Evolutionary conservation across 108 stramenopile species (phyloP).

Genomic region (Nitzschia palea): DNA sequence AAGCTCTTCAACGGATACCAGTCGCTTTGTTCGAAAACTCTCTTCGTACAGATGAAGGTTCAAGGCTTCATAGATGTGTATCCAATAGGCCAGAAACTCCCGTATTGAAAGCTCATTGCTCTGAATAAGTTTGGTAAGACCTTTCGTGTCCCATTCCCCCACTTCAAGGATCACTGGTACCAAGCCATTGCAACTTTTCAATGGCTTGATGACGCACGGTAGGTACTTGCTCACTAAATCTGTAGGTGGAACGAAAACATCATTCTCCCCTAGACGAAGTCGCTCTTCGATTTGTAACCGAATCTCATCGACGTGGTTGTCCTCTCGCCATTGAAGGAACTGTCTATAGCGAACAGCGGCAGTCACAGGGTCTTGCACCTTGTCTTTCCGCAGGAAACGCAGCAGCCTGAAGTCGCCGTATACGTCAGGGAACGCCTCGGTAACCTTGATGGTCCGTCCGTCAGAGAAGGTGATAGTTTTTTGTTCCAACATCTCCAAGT

Average conservation of each 20-base stretch:
- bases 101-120: constrained; percentile 11
- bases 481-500: not conserved
- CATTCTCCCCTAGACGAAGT: not conserved
- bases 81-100: constrained; percentile 42
- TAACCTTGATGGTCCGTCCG: not conserved
- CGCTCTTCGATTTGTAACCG: constrained; percentile 19
- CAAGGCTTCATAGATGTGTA: constrained; percentile 32
- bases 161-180: constrained; percentile 17
- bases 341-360: constrained; percentile 26
- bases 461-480: not conserved
- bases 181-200: not conserved
- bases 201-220: constrained; percentile 13
- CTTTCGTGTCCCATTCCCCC: constrained; percentile 26
- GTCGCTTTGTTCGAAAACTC: constrained; percentile 6
- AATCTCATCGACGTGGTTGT: constrained; percentile 29
- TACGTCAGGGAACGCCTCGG: constrained; percentile 30
- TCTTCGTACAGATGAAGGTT: constrained; percentile 27
- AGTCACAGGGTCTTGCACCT: constrained; percentile 18
- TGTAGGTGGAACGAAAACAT: constrained; percentile 9
- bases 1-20: constrained; percentile 33
- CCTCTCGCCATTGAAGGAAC: constrained; percentile 29
- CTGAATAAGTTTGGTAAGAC: constrained; percentile 18
- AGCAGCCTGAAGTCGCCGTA: constrained; percentile 34
- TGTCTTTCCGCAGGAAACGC: constrained; percentile 37
- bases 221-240: constrained; percentile 8